Evolutionary conservation across 75 land plant genomes (phyloP), one percentile per base, ranked within the genome.

Genomic region (Pinus tabuliformis): DNA sequence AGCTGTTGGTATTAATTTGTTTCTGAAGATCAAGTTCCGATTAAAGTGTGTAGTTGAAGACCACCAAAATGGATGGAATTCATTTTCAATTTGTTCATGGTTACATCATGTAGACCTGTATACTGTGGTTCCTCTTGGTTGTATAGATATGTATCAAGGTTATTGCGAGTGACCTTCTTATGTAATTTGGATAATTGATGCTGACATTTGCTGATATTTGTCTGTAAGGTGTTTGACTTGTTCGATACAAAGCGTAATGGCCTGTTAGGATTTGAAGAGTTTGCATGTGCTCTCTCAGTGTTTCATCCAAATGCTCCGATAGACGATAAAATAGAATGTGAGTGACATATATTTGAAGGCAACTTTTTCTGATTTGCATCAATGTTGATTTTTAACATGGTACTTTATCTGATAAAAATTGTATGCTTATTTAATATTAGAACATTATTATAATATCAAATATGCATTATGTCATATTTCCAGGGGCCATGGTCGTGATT

Each of bases 191-290:
- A 12, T 49, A 49, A 6, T 39, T 68, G 11, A 42, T 42, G 42
- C 13, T 68, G 54, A 68, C 22, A 68, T 20, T 7, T 49, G 54
- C 28, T 22, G 21, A 24, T 72, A 72, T 56, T 73, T 73, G 33
- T 62, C 64, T 42, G 60, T 80, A 56, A 95, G 98, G 99, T 95
- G 4, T 97, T 97, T 83, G 95, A 97, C 81, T 80, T 97, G 85
- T 95, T 97, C 83, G 99, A 97, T 75, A 92, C 89, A 62, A 95
- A 97, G 86, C 91, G 91, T 54, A 95, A 95, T 86, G 99, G 99
- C 16, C 82, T 88, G 30, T 79, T 97, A 78, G 99, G 87, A 72
- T 95, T 95, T 81, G 94, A 92, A 76, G 97, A 95, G 73, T 95
- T 95, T 88, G 98, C 98, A 6, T 86, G 90, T 56, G 91, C 93